These are phyloP conservation scores for Globisporangium rhizosaccharum DNA, from an alignment of 352 stramenopile genomes.

Conservation along the genomic window DNA sequence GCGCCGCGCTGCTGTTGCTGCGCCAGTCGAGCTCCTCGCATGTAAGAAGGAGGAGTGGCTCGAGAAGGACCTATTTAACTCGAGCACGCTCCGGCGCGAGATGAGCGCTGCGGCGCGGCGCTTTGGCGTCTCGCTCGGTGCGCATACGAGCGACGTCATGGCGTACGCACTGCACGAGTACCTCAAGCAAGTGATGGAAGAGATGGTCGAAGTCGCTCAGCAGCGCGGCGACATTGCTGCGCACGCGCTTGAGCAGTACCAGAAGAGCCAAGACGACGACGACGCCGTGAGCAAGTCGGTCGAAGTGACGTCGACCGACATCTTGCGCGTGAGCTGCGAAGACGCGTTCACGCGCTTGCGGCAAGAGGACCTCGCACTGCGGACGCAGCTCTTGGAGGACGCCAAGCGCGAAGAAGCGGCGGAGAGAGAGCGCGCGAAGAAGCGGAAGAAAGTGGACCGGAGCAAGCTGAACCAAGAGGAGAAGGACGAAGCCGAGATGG, in stretches of 20 bases:
- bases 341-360: slow-evolving; percentile 65
- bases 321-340: slow-evolving; percentile 81
- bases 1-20: slow-evolving; percentile 1
- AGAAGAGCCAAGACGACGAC: slow-evolving; percentile 29
- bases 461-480: slow-evolving; percentile 75
- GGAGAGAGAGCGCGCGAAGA: slow-evolving; percentile 79
- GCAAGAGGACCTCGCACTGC: slow-evolving; percentile 59
- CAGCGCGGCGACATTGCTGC: slow-evolving; percentile 55
- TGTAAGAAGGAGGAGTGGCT: slow-evolving; percentile 77
- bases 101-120: slow-evolving; percentile 50
- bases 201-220: slow-evolving; percentile 81
- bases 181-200: slow-evolving; percentile 80
- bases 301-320: slow-evolving; percentile 71
- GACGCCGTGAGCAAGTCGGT: slow-evolving; percentile 14
- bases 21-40: slow-evolving; percentile 33
- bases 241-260: slow-evolving; percentile 41
- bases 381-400: slow-evolving; percentile 62
- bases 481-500: slow-evolving; percentile 83
- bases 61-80: slow-evolving; percentile 81
- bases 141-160: slow-evolving; percentile 71
- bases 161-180: slow-evolving; percentile 80
- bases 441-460: slow-evolving; percentile 83
- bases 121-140: slow-evolving; percentile 47
- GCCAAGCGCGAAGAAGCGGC: slow-evolving; percentile 67
- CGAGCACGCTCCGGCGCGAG: slow-evolving; percentile 41